A percentile compares a stretch with the other conserved stretches of the same genome.
Conservation (phyloP, 2,329 filamentous ascomycete genomes). For the Diplodia intermedia region DNA sequence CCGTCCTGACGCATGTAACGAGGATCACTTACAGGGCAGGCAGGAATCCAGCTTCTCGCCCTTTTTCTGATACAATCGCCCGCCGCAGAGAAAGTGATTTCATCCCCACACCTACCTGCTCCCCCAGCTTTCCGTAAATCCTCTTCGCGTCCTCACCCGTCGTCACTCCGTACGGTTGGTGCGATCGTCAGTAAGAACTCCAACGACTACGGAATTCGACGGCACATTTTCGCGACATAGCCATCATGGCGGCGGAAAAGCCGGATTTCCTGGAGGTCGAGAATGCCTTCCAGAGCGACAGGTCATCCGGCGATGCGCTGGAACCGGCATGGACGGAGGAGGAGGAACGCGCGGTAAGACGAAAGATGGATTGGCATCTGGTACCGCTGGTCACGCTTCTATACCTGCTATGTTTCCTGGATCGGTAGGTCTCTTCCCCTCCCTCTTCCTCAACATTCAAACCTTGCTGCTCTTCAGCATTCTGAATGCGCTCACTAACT, state of each 20-base stretch:
- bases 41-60: not conserved
- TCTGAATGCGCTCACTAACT: not conserved
- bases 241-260: slow-evolving; percentile 6
- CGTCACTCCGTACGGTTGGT: not conserved
- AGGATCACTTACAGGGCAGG: not conserved
- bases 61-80: not conserved
- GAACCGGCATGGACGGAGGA: slow-evolving; percentile 58
- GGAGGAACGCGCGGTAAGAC: slow-evolving; percentile 58
- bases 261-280: slow-evolving; percentile 6
- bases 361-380: slow-evolving; percentile 61
- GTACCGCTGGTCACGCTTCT: slow-evolving; percentile 61
- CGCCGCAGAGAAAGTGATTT: not conserved
- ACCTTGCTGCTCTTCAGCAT: not conserved
- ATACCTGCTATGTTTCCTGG: slow-evolving; percentile 62
- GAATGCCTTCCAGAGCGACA: slow-evolving; percentile 4
- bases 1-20: not conserved
- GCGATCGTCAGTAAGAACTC: not conserved
- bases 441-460: not conserved
- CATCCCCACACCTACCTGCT: slow-evolving; percentile 2
- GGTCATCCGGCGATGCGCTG: slow-evolving; percentile 34
- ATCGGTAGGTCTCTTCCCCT: slow-evolving; percentile 37
- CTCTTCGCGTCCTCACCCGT: not conserved
- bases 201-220: not conserved
- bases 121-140: not conserved
- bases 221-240: not conserved